These are phyloP conservation scores for Amanita muscaria DNA, from an alignment of 768 basidiomycete species.

Conservation along the genomic window DNA sequence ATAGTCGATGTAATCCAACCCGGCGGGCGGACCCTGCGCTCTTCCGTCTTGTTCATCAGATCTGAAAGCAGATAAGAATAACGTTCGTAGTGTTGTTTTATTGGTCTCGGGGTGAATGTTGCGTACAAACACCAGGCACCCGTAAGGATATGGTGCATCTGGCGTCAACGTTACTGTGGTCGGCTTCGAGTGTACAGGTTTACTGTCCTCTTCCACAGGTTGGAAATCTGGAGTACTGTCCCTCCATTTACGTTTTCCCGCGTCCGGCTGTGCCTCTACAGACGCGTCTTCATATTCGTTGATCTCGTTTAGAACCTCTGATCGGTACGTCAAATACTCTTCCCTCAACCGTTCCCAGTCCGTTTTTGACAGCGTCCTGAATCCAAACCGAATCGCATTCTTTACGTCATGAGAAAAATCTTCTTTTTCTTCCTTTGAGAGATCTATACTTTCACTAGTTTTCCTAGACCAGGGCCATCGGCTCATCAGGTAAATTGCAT, in stretches of 20 bases:
- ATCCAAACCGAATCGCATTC: constrained; percentile 50
- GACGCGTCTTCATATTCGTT: constrained; percentile 21
- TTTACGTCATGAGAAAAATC: constrained; percentile 26
- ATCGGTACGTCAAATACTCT: constrained; percentile 62
- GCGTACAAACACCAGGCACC: constrained; percentile 63
- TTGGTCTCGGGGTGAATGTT: constrained; percentile 70
- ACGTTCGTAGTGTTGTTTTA: constrained; percentile 63
- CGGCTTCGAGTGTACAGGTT: not conserved
- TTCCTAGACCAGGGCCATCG: constrained; percentile 56
- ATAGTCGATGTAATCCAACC: constrained; percentile 74
- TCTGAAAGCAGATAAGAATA: constrained; percentile 43
- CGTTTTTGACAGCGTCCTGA: constrained; percentile 46
- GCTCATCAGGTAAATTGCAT: constrained; percentile 33
- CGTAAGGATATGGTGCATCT: constrained; percentile 43
- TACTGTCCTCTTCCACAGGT: not conserved
- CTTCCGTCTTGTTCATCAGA: constrained; percentile 12
- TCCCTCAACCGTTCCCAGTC: constrained; percentile 58
- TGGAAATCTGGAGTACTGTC: not conserved
- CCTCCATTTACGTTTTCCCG: constrained; percentile 1
- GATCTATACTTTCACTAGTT: not conserved
- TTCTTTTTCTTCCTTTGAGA: not conserved
- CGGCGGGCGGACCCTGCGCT: too few relatives aligned
- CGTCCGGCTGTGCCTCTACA: constrained; percentile 7
- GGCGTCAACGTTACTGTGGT: constrained; percentile 11
- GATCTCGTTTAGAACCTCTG: constrained; percentile 41